phyloP scores from a whole-genome alignment of 148 eudicot species.

The Chenopodium formosanum region DNA sequence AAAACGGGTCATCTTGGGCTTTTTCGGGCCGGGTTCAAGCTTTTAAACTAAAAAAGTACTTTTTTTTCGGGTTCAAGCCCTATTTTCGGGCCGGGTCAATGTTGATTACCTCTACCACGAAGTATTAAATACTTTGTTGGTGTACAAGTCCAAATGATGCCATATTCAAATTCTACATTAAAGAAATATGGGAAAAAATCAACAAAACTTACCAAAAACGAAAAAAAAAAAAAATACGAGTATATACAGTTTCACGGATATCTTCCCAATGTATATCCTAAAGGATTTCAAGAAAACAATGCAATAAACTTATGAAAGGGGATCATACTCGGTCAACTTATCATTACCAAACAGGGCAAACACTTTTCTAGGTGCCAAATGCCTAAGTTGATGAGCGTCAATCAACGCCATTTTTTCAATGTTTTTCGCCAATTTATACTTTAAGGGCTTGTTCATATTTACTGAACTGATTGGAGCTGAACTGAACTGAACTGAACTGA shows the following conservation, averaged over 20 bases:
- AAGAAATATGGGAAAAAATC: background rate
- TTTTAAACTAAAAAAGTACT: too few relatives aligned
- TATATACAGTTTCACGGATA: conserved; percentile 58
- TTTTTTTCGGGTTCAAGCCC: too few relatives aligned
- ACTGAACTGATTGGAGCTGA: too few relatives aligned
- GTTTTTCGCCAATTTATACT: conserved; percentile 24
- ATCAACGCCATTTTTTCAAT: conserved; percentile 72
- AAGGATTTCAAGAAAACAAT: conserved; percentile 76
- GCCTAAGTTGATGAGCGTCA: conserved; percentile 63
- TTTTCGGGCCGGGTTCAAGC: too few relatives aligned
- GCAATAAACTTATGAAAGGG: conserved; percentile 42
- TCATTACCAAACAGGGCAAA: conserved; percentile 57
- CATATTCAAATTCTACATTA: background rate
- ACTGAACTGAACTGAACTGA: too few relatives aligned
- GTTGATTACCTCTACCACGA: too few relatives aligned
- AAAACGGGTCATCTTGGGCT: too few relatives aligned
- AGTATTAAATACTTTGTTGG: too few relatives aligned
- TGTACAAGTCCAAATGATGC: too few relatives aligned
- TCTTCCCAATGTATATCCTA: conserved; percentile 81
- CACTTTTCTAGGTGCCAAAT: conserved; percentile 56
- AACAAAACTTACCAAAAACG: too few relatives aligned
- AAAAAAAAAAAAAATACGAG: background rate
- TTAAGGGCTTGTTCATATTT: background rate
- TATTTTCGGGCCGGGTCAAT: too few relatives aligned
- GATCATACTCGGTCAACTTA: conserved; percentile 78